Percentiles rank a stretch among this genome's conserved stretches.
Evolutionary conservation across 2,329 filamentous ascomycete genomes (phyloP).

Genomic region (Capronia americana): DNA sequence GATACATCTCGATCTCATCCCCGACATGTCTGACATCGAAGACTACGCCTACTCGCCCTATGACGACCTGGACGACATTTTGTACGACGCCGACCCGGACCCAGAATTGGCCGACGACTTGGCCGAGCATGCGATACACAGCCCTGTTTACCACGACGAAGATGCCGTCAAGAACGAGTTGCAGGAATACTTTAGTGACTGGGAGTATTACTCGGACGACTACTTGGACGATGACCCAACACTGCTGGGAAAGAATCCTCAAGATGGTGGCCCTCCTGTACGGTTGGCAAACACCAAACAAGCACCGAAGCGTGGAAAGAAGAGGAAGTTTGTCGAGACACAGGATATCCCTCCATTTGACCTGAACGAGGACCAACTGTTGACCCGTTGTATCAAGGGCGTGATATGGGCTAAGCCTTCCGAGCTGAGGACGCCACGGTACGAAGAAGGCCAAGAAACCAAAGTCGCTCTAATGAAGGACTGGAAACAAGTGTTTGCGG

Average conservation of each 20-base stretch:
- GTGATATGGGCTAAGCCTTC: slow-evolving; percentile 49
- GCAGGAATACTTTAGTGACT: slow-evolving; percentile 52
- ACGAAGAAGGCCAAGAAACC: slow-evolving; percentile 50
- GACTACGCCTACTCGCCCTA: slow-evolving; percentile 38
- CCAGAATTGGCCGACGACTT: slow-evolving; percentile 47
- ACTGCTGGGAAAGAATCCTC: slow-evolving; percentile 37
- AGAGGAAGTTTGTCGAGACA: slow-evolving; percentile 38
- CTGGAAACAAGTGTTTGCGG: slow-evolving; percentile 53
- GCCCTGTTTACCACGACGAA: slow-evolving; percentile 50
- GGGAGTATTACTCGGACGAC: slow-evolving; percentile 55
- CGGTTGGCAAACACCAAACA: slow-evolving; percentile 8
- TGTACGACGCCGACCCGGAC: slow-evolving; percentile 38
- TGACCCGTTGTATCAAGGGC: slow-evolving; percentile 45
- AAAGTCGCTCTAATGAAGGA: slow-evolving; percentile 54
- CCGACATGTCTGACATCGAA: slow-evolving; percentile 38
- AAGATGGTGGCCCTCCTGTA: slow-evolving; percentile 22
- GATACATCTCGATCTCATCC: slow-evolving; percentile 3
- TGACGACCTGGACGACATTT: slow-evolving; percentile 38
- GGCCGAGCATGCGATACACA: slow-evolving; percentile 50
- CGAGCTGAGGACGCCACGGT: slow-evolving; percentile 42
- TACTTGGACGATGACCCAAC: slow-evolving; percentile 53
- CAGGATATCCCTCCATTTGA: slow-evolving; percentile 28
- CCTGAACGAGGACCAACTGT: slow-evolving; percentile 31
- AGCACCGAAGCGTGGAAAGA: slow-evolving; percentile 36
- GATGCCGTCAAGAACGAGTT: slow-evolving; percentile 45